Conservation (phyloP, 345 rosid genomes). For the Combretum micranthum region DNA sequence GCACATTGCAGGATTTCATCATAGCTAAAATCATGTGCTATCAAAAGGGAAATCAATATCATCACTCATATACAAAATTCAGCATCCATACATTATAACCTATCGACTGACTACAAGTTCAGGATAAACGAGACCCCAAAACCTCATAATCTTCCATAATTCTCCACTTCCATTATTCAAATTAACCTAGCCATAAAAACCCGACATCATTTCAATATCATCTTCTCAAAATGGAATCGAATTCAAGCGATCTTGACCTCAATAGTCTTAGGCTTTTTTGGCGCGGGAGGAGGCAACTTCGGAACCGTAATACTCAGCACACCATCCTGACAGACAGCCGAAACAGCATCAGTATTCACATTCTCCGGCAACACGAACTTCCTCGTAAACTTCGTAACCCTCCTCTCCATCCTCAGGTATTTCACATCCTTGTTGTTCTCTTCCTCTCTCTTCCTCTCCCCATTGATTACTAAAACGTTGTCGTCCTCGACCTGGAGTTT, state of each 20-base stretch:
- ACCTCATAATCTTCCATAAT: no score
- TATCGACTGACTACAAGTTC: no score
- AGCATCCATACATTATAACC: no score
- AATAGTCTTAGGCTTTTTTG: slow-evolving; percentile 59
- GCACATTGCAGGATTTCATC: no score
- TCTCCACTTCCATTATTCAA: no score
- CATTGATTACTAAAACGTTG: slow-evolving; percentile 58
- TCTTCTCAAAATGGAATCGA: neutral
- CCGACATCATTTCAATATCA: no score
- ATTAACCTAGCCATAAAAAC: no score
- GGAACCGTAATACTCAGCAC: slow-evolving; percentile 63
- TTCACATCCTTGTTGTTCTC: slow-evolving; percentile 48
- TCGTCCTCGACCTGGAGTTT: slow-evolving; percentile 76
- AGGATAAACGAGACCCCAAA: no score
- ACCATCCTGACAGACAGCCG: slow-evolving; percentile 68
- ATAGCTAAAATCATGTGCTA: no score
- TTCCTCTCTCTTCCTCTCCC: slow-evolving; percentile 46
- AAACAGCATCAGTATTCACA: slow-evolving; percentile 46
- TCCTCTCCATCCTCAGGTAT: slow-evolving; percentile 77
- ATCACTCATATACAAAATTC: no score
- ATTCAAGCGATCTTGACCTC: slow-evolving; percentile 62
- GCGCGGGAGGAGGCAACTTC: slow-evolving; percentile 81
- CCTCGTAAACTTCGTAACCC: slow-evolving; percentile 71
- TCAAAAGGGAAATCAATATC: no score
- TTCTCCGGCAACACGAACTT: slow-evolving; percentile 66